Evolutionary conservation across 192 early-diverging fungal genomes (phyloP).

Genomic region (Backusella morwellensis): DNA sequence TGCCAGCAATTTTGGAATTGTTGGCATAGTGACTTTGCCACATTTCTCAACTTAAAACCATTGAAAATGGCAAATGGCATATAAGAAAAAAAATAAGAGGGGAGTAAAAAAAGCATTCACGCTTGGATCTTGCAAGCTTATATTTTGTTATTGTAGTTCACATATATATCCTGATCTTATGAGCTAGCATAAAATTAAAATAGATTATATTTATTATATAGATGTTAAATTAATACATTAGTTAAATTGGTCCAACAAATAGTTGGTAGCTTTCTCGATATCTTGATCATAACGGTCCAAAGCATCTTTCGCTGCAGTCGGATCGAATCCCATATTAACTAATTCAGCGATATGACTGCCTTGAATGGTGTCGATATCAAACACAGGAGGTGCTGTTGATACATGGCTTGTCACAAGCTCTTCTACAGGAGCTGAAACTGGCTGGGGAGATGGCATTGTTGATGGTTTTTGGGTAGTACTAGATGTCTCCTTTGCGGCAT

Average conservation of each 20-base stretch:
- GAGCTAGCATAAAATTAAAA: neutral
- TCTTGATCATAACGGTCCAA: slow-evolving; percentile 76
- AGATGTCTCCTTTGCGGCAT: neutral
- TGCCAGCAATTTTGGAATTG: too few species aligned
- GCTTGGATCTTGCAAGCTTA: neutral
- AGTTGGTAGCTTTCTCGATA: slow-evolving; percentile 72
- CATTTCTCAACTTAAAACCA: neutral
- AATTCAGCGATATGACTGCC: slow-evolving; percentile 39
- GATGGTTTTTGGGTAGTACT: neutral
- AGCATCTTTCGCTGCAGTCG: slow-evolving; percentile 65
- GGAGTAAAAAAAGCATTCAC: neutral
- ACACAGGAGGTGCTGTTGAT: neutral
- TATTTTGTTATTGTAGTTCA: neutral
- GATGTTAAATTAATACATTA: neutral
- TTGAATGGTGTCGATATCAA: neutral
- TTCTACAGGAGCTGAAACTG: neutral
- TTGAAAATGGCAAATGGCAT: neutral
- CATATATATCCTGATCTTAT: neutral
- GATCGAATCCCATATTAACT: slow-evolving; percentile 72
- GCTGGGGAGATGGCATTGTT: neutral
- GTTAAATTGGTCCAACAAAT: slow-evolving; percentile 57
- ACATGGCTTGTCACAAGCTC: neutral
- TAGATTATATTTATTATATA: neutral
- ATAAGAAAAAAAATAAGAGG: neutral
- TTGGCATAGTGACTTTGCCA: too few species aligned